Conservation (phyloP, 495 filamentous ascomycete genomes). For the Hapsidospora chrysogenum region DNA sequence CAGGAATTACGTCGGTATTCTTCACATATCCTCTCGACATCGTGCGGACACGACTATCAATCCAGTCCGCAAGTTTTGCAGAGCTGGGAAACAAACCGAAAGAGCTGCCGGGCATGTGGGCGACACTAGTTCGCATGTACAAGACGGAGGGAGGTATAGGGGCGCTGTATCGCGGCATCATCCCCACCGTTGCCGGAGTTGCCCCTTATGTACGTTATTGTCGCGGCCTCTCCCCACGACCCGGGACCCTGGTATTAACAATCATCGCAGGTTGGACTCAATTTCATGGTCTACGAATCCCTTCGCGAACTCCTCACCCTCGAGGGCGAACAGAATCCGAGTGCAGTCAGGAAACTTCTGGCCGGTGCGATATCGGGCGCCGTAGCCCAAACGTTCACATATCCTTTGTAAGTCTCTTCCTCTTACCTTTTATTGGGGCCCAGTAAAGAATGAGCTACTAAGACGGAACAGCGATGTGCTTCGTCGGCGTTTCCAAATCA, state of each 20-base stretch:
- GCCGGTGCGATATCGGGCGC: slow-evolving; percentile 91
- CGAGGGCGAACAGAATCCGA: slow-evolving; percentile 76
- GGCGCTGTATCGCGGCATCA: slow-evolving; percentile 80
- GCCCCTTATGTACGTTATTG: slow-evolving; percentile 67
- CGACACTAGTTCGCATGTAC: slow-evolving; percentile 69
- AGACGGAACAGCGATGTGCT: slow-evolving; percentile 58
- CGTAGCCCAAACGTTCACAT: slow-evolving; percentile 93
- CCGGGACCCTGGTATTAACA: slow-evolving; percentile 5
- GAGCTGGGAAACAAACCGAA: slow-evolving; percentile 39
- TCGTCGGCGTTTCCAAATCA: slow-evolving; percentile 93
- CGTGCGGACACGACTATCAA: slow-evolving; percentile 84
- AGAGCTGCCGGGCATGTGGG: slow-evolving; percentile 86
- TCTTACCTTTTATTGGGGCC: not conserved
- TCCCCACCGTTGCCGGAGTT: slow-evolving; percentile 87
- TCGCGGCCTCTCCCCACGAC: not conserved
- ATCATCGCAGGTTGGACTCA: slow-evolving; percentile 62
- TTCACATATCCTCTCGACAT: slow-evolving; percentile 79
- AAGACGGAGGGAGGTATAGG: slow-evolving; percentile 70
- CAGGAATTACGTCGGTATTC: slow-evolving; percentile 84
- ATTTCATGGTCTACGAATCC: slow-evolving; percentile 95
- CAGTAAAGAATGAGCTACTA: slow-evolving; percentile 8
- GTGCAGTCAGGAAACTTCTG: slow-evolving; percentile 58
- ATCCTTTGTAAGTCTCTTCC: slow-evolving; percentile 66
- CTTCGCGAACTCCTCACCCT: slow-evolving; percentile 71
- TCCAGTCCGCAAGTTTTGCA: slow-evolving; percentile 87